phyloP scores from a whole-genome alignment of 140 eudicot genomes.

The Stevia rebaudiana region DNA sequence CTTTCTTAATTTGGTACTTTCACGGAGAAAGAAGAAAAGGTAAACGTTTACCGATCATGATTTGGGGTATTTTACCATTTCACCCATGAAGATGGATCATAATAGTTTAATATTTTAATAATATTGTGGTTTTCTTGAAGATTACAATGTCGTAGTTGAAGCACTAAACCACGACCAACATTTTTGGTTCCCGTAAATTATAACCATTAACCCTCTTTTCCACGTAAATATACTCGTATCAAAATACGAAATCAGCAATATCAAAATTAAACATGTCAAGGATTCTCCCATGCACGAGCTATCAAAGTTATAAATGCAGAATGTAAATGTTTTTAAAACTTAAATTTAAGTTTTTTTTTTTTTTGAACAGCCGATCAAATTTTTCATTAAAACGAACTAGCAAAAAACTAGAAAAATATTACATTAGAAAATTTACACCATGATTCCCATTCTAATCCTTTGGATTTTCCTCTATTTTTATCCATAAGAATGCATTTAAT shows the following conservation, averaged over 20 bases:
- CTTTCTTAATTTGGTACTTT: not conserved
- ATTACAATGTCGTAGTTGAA: slow-evolving; percentile 24
- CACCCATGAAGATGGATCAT: not conserved
- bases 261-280: slow-evolving; percentile 2
- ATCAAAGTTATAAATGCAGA: not conserved
- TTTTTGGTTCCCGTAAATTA: slow-evolving; percentile 26
- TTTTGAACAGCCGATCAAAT: no score
- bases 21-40: not conserved
- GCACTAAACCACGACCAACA: slow-evolving; percentile 33
- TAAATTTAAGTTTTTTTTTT: not conserved
- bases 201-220: slow-evolving; percentile 21
- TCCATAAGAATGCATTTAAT: no score
- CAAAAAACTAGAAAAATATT: no score
- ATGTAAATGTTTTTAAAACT: not conserved
- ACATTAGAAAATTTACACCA: no score
- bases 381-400: no score
- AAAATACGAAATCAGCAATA: not conserved
- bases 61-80: not conserved
- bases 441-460: no score
- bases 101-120: slow-evolving; percentile 2
- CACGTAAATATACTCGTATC: not conserved
- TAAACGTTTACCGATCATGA: not conserved
- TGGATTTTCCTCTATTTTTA: no score
- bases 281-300: not conserved
- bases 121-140: slow-evolving; percentile 26